These are phyloP conservation scores for Phaeosphaeriaceae sp. DNA, from an alignment of 2,329 filamentous ascomycete species.

Conservation along the genomic window DNA sequence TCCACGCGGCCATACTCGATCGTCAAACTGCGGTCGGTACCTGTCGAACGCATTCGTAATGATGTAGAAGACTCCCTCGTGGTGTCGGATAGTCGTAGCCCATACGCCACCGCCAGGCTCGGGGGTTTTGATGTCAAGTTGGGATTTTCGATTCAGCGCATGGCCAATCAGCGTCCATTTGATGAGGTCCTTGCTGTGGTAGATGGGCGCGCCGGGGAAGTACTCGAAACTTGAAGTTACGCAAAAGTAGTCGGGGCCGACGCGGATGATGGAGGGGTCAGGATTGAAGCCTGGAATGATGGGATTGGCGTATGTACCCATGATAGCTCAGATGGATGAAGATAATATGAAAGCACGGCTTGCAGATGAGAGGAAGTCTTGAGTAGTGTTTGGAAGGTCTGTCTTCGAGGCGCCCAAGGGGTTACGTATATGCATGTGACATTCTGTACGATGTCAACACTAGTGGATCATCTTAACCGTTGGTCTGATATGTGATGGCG, in stretches of 20 bases:
- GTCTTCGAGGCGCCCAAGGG: too few relatives aligned
- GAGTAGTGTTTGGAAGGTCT: too few relatives aligned
- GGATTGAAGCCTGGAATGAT: slow-evolving; percentile 59
- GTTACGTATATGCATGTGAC: too few relatives aligned
- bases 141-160: slow-evolving; percentile 44
- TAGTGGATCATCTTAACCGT: too few relatives aligned
- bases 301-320: slow-evolving; percentile 40
- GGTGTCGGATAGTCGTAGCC: slow-evolving; percentile 31
- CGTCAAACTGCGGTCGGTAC: slow-evolving; percentile 33
- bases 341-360: too few relatives aligned
- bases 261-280: slow-evolving; percentile 57
- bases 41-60: slow-evolving; percentile 34
- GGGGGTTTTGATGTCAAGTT: slow-evolving; percentile 43
- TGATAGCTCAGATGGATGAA: background rate
- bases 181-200: slow-evolving; percentile 58
- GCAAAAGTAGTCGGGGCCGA: slow-evolving; percentile 53
- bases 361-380: too few relatives aligned
- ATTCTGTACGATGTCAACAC: too few relatives aligned
- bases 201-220: slow-evolving; percentile 61
- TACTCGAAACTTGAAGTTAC: slow-evolving; percentile 61
- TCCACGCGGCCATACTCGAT: slow-evolving; percentile 53
- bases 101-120: slow-evolving; percentile 31
- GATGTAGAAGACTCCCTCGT: slow-evolving; percentile 23
- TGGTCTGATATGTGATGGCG: too few relatives aligned
- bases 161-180: slow-evolving; percentile 58